Evolutionary conservation across 441 rosid genomes (phyloP), one percentile per base, ranked within the genome.

Genomic region (Arabidopsis hybrid): DNA sequence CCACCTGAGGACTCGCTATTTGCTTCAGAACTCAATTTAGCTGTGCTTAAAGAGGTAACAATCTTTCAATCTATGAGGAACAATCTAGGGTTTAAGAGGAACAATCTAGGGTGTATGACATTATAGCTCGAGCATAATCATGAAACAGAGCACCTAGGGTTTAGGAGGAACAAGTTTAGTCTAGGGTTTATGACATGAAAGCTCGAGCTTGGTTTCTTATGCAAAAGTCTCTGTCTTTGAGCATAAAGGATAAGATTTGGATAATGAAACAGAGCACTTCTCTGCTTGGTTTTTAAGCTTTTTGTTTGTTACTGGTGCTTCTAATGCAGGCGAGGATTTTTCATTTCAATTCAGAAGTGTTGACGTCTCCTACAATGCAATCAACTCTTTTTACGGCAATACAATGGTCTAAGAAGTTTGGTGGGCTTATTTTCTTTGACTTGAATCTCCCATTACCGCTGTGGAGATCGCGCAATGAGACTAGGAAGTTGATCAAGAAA

Each of bases 11-110:
- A 87, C 65, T 88, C 91, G 8, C 88, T 94, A 74, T 86, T 79
- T 53, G 60, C 60, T 69, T 87, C 93, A 29, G 97, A 94, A 58
- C 69, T 94, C 55, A 90, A 87, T 76, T 78, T 90, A 67, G 76
- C 95, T 31, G 94, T 91, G 51, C 89, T 94, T 50, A 91, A 88
- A 83, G 99, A 94, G 98, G 98, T 94, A 72, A 42, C 12, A 18
- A 1, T 10, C 7, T 18, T 58, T 39, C 29, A 7, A 1, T 38
- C 26, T 21, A 21, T 21, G 26, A 21, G 26, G 26, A 21, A 21
- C 26, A 21, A 21, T 21, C 8, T 45, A 13, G 43, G 5, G 35
- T 52, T 69, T 69, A 14, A 40, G 46, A 45, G 26, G 26, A 21
- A 21, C 26, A 21, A 21, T 21, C 26, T 21, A 21, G 26, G 26